A percentile compares a stretch with the other conserved stretches of the same genome.
Evolutionary conservation across 1,284 basidiomycete species (phyloP).

Genomic region (Hemileccinum hortonii): DNA sequence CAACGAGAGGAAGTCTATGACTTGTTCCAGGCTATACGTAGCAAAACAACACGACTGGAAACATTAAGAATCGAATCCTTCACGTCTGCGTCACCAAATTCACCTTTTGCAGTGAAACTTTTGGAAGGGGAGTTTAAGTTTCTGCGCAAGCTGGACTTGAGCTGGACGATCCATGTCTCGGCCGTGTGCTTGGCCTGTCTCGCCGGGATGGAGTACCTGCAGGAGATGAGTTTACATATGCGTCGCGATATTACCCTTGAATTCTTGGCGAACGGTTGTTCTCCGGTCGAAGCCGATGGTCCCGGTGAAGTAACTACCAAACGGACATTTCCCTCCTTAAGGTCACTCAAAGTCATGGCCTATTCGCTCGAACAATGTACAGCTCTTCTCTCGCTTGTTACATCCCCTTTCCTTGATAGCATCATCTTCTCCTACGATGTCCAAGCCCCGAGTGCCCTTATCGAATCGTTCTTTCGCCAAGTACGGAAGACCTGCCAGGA

Average conservation of each 20-base stretch:
- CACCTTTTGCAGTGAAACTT: slow-evolving; percentile 19
- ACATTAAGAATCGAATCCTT: slow-evolving; percentile 28
- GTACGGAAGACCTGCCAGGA: slow-evolving; percentile 17
- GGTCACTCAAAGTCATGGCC: slow-evolving; percentile 22
- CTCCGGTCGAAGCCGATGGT: neutral
- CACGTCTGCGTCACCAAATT: slow-evolving; percentile 7
- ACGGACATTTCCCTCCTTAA: slow-evolving; percentile 23
- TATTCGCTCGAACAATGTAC: slow-evolving; percentile 30
- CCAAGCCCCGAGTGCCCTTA: slow-evolving; percentile 21
- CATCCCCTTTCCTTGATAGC: slow-evolving; percentile 20
- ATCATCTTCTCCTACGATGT: slow-evolving; percentile 30
- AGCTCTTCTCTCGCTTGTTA: slow-evolving; percentile 24
- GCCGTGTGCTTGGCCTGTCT: slow-evolving; percentile 23
- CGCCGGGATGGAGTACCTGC: slow-evolving; percentile 19
- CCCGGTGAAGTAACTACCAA: neutral
- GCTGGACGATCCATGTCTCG: slow-evolving; percentile 26
- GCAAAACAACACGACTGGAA: slow-evolving; percentile 20
- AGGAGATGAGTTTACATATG: slow-evolving; percentile 23
- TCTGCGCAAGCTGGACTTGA: slow-evolving; percentile 26
- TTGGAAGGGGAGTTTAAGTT: slow-evolving; percentile 18
- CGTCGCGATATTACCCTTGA: slow-evolving; percentile 20
- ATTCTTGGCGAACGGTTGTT: slow-evolving; percentile 16
- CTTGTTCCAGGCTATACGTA: slow-evolving; percentile 25
- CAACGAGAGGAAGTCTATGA: slow-evolving; percentile 17
- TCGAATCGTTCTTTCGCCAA: slow-evolving; percentile 29